Evolutionary conservation across 2,329 filamentous ascomycete species (phyloP).

Genomic region (Sporothrix brunneoviolacea): DNA sequence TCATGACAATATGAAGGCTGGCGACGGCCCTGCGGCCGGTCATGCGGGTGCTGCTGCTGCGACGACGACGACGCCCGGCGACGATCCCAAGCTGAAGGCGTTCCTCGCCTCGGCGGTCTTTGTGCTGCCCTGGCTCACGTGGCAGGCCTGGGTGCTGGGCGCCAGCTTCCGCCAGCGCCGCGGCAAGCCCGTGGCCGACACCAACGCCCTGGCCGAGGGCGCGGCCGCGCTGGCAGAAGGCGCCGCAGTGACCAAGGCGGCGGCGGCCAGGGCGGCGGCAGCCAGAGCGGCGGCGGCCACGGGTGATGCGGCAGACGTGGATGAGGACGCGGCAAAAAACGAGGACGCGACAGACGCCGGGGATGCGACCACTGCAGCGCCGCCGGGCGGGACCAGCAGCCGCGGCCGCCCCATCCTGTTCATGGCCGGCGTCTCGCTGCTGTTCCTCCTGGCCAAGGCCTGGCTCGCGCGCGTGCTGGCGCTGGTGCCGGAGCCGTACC

Average conservation of each 20-base stretch:
- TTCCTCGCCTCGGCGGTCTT: constrained; percentile 17
- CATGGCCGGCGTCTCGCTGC: constrained; percentile 12
- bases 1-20: neutral
- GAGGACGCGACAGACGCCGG: neutral
- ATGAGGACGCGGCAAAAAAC: neutral
- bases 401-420: constrained; percentile 13
- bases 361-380: neutral
- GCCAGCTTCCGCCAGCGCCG: constrained; percentile 16
- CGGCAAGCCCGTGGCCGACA: constrained; percentile 11
- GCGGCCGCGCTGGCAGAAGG: neutral
- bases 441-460: constrained; percentile 25
- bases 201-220: constrained; percentile 8
- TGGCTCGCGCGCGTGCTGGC: constrained; percentile 36
- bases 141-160: constrained; percentile 18
- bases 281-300: neutral
- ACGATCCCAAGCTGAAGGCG: constrained; percentile 11
- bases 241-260: constrained; percentile 7
- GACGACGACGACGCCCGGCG: neutral
- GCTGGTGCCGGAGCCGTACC: constrained; percentile 46
- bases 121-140: constrained; percentile 18
- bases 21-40: neutral
- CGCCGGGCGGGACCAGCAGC: too few relatives aligned
- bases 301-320: neutral
- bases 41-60: neutral
- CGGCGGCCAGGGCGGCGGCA: neutral